Percentiles rank a stretch among this genome's conserved stretches.
Evolutionary conservation across 805 yeast species (phyloP).

Genomic region (Schizosaccharomyces octosporus): DNA sequence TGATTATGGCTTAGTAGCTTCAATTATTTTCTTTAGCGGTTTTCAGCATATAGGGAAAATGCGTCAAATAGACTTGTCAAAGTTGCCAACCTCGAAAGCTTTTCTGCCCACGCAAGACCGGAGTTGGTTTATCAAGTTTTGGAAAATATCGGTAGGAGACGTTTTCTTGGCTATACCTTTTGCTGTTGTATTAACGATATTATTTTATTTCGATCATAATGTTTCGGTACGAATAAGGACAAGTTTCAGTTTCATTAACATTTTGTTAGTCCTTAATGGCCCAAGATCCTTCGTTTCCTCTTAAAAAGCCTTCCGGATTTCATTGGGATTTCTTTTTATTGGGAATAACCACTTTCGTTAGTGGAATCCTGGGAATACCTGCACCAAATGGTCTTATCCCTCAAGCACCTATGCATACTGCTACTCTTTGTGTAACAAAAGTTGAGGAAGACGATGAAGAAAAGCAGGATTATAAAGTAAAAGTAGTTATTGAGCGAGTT

Average conservation of each 20-base stretch:
- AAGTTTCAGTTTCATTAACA: not conserved
- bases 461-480: not conserved
- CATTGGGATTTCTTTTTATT: slow-evolving; percentile 77
- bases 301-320: slow-evolving; percentile 67
- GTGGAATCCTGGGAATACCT: slow-evolving; percentile 77
- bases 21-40: slow-evolving; percentile 77
- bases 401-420: slow-evolving; percentile 86
- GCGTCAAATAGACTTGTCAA: slow-evolving; percentile 28
- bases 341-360: slow-evolving; percentile 65
- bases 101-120: slow-evolving; percentile 34
- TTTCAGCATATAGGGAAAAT: slow-evolving; percentile 69
- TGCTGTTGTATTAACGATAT: slow-evolving; percentile 57
- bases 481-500: slow-evolving; percentile 15
- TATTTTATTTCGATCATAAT: slow-evolving; percentile 87
- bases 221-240: slow-evolving; percentile 25
- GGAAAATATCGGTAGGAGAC: slow-evolving; percentile 49
- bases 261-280: slow-evolving; percentile 43
- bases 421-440: slow-evolving; percentile 38
- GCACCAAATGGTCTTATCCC: slow-evolving; percentile 94
- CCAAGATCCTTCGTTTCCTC: slow-evolving; percentile 56
- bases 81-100: slow-evolving; percentile 43
- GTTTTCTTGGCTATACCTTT: slow-evolving; percentile 82
- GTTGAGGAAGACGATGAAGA: slow-evolving; percentile 7
- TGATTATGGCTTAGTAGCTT: slow-evolving; percentile 67
- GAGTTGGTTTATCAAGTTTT: slow-evolving; percentile 61